phyloP scores from a whole-genome alignment of 2,329 filamentous ascomycete genomes.

The Plectosphaerella plurivora region DNA sequence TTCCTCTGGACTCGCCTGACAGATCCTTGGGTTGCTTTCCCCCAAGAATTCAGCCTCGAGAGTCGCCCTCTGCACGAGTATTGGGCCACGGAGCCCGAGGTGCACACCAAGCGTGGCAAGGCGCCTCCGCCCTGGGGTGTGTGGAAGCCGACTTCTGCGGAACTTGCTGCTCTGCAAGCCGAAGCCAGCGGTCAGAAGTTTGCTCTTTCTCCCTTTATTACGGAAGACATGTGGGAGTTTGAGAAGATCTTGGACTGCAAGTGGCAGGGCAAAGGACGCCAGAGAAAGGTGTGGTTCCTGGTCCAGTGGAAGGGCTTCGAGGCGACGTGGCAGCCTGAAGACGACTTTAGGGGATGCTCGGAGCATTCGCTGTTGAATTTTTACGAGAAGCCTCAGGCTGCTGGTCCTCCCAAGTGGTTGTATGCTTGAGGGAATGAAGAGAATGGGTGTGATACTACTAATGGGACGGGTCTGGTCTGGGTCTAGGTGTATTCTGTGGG shows the following conservation, averaged over 20 bases:
- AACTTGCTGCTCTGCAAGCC: neutral
- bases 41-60: neutral
- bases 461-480: too few relatives aligned
- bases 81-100: neutral
- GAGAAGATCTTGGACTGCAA: neutral
- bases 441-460: too few relatives aligned
- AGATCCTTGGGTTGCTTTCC: neutral
- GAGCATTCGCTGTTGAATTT: too few relatives aligned
- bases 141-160: neutral
- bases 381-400: too few relatives aligned
- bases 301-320: neutral
- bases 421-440: too few relatives aligned
- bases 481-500: too few relatives aligned
- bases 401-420: too few relatives aligned
- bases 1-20: neutral
- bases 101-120: neutral
- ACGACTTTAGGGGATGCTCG: too few relatives aligned
- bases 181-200: neutral
- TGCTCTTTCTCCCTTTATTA: neutral
- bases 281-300: neutral
- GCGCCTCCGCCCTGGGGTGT: neutral
- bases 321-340: too few relatives aligned
- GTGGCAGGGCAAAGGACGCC: neutral
- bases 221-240: neutral
- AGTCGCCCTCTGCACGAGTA: neutral